Conservation (phyloP, 768 basidiomycete genomes). For the Trametes gibbosa region DNA sequence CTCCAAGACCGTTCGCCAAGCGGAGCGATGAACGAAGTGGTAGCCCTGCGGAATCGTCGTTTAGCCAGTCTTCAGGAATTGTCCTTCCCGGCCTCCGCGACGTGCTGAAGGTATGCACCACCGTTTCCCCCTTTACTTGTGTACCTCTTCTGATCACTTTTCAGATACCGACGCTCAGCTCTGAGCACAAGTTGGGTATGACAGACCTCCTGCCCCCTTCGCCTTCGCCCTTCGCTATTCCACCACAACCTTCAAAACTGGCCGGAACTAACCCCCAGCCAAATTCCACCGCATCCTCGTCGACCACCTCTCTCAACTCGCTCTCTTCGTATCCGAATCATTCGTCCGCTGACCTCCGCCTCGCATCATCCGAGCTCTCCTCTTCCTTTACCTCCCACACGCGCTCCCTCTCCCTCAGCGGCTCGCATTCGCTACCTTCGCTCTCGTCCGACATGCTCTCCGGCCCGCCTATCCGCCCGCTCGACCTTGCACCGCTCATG, state of each 20-base stretch:
- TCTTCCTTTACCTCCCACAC: constrained; percentile 20
- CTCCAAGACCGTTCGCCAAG: constrained; percentile 45
- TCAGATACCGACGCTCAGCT: constrained; percentile 64
- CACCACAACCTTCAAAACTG: constrained; percentile 38
- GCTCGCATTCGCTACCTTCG: constrained; percentile 22
- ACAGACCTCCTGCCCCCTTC: constrained; percentile 74
- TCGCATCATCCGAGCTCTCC: constrained; percentile 12
- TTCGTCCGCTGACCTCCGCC: constrained; percentile 23
- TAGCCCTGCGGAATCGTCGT: constrained; percentile 36
- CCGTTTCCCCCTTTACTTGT: background rate
- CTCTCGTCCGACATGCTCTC: constrained; percentile 20
- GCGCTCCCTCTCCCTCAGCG: constrained; percentile 26
- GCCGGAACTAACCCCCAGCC: constrained; percentile 22
- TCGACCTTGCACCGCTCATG: constrained; percentile 64
- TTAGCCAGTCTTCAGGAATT: constrained; percentile 7
- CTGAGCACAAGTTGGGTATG: constrained; percentile 68
- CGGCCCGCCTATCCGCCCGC: constrained; percentile 53
- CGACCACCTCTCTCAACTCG: constrained; percentile 40
- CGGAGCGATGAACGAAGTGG: constrained; percentile 45
- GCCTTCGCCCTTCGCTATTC: constrained; percentile 40
- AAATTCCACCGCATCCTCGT: constrained; percentile 35
- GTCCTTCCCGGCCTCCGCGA: constrained; percentile 63
- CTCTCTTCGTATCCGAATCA: constrained; percentile 29
- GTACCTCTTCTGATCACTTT: too few relatives aligned
- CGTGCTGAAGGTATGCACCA: constrained; percentile 57